Base-by-base conservation (phyloP, 306 rosid genomes). In the Dryas drummondii region DNA sequence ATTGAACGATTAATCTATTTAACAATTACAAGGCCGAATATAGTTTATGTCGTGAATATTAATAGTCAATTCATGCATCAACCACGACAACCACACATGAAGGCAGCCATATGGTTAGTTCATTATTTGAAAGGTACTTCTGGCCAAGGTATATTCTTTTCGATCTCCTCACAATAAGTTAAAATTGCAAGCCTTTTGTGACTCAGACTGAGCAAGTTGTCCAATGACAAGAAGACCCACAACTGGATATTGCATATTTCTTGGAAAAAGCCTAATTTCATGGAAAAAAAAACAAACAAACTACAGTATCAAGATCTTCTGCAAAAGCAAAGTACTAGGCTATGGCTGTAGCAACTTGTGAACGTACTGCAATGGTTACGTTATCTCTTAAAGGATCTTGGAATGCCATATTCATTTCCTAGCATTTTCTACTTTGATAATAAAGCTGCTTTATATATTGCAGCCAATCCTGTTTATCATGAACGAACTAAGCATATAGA, bases 401-500 rank as follows among this genome's bases (percentile, higher is more conserved):
- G 8, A 1, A 27, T 55, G 0, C 27, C 1, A 15, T 1, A 17
- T 16, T 4, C 19, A 7, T 4, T 9, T n/a, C 60, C 60, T 6
- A 55, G 27, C 6, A 42, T 6, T 5, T 15, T 64, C 4, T 41
- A 11, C n/a, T 64, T 32, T 44, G 69, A 64, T 15, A 64, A 41
- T 4, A 12, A 42, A 44, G 51, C 50, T 0, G 69, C 69, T 15
- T 5, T 64, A 1, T 15, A 64, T 15, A 64, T 64, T 14, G 52
- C 69, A 14, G 13, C 26, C 5, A 64, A 64, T 41, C 52, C 51
- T 5, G 69, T 44, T 7, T 64, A 11, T 8, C 69, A 64, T 44
- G 52, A 64, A 42, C 69, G 50, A 5, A 64, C 69, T 0, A 64
- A 64, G 14, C 69, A 64, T 9, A 64, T 64, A 3, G 69, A 64